phyloP scores from a whole-genome alignment of 306 rosid species.

The Cyamopsis tetragonoloba region DNA sequence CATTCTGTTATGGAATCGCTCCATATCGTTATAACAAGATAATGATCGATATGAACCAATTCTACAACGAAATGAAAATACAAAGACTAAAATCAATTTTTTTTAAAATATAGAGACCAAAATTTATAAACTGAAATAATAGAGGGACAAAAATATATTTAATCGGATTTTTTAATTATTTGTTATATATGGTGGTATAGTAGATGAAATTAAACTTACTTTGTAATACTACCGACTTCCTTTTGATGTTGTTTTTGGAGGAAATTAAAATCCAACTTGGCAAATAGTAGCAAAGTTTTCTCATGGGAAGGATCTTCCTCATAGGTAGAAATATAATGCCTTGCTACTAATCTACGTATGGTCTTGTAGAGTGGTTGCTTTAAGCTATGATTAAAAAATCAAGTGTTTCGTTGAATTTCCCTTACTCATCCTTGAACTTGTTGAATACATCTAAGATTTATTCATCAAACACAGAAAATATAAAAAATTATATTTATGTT shows the following conservation, averaged over 20 bases:
- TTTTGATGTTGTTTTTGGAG: background rate
- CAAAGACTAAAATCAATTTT: no score
- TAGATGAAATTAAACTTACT: background rate
- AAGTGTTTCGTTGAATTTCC: conserved; percentile 20
- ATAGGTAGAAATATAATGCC: conserved; percentile 17
- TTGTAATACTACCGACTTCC: background rate
- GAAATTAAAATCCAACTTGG: background rate
- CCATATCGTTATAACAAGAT: no score
- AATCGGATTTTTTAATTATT: no score
- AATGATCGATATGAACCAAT: no score
- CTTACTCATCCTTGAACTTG: conserved; percentile 32
- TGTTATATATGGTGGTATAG: background rate
- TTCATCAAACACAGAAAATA: background rate
- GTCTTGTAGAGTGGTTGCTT: conserved; percentile 19
- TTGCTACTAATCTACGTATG: conserved; percentile 23
- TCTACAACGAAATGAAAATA: no score
- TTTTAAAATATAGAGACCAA: no score
- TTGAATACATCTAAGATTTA: conserved; percentile 28
- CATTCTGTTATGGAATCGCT: no score
- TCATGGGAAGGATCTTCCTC: conserved; percentile 13
- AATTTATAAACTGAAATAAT: no score
- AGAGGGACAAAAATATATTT: no score
- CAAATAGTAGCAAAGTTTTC: background rate
- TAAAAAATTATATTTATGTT: conserved; percentile 20
- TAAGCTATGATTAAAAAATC: conserved; percentile 33